Percentiles rank a stretch among this genome's conserved stretches.
Conservation (phyloP, 257 asterid species). For the Ajuga chamaepitys region DNA sequence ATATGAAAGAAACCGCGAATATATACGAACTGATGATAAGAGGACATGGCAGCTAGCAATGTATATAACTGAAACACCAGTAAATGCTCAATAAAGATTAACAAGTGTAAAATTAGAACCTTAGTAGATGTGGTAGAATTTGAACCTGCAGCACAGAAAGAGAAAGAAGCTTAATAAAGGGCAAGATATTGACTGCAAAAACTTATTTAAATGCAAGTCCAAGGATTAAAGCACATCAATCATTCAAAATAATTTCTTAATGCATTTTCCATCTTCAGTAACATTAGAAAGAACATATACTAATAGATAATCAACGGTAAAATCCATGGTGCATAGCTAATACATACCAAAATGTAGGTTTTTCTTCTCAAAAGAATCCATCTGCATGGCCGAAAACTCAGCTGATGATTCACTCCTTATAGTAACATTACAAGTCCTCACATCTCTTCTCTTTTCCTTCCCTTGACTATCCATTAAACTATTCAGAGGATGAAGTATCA, state of each 20-base stretch:
- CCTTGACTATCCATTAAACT: constrained; percentile 29
- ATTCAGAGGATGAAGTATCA: constrained; percentile 25
- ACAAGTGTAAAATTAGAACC: constrained; percentile 28
- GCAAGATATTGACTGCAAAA: neutral
- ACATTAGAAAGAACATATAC: neutral
- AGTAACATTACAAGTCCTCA: constrained; percentile 17
- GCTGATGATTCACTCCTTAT: constrained; percentile 46
- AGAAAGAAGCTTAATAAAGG: constrained; percentile 12
- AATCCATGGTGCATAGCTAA: neutral
- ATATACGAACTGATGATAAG: neutral
- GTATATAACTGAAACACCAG: neutral
- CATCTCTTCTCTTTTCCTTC: constrained; percentile 18
- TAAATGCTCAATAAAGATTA: neutral
- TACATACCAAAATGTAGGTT: constrained; percentile 28
- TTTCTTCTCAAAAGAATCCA: constrained; percentile 28
- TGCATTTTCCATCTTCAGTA: neutral
- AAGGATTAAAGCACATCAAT: neutral
- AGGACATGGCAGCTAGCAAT: neutral
- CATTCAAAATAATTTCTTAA: neutral
- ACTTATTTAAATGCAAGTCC: neutral
- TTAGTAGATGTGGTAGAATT: constrained; percentile 35
- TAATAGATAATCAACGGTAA: neutral
- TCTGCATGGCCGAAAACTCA: constrained; percentile 46
- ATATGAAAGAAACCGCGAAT: neutral
- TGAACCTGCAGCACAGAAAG: constrained; percentile 38